phyloP scores from a whole-genome alignment of 2,329 filamentous ascomycete genomes.

The Clonostachys rosea region DNA sequence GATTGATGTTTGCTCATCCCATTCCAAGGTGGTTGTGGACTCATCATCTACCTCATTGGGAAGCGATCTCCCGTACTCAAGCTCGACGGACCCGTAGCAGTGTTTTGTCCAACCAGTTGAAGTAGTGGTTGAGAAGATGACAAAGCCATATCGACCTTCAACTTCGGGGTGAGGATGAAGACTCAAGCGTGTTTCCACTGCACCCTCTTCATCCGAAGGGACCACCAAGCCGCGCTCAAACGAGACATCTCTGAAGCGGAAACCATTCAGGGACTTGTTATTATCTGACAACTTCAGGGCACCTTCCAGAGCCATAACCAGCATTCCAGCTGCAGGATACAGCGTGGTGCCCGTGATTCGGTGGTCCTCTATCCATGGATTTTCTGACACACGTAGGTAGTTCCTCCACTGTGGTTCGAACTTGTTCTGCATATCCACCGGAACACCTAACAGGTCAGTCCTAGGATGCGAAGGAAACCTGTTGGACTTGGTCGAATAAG shows the following conservation, averaged over 20 bases:
- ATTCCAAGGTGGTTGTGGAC: not conserved
- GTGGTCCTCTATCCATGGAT: conserved; percentile 32
- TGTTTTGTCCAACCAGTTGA: conserved; percentile 8
- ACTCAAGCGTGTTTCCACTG: conserved; percentile 4
- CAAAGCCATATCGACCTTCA: conserved; percentile 4
- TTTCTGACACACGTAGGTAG: conserved; percentile 9
- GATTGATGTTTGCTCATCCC: not conserved
- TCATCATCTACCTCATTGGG: conserved; percentile 1
- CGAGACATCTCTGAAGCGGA: conserved; percentile 2
- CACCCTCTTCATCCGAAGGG: conserved; percentile 2
- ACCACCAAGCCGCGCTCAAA: conserved; percentile 5
- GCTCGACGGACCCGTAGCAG: conserved; percentile 9
- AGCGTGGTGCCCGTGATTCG: conserved; percentile 22
- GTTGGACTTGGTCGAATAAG: conserved; percentile 18
- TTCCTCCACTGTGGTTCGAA: conserved; percentile 15
- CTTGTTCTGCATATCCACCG: conserved; percentile 4
- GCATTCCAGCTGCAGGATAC: conserved; percentile 11
- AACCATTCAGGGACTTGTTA: not conserved
- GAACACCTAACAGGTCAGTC: conserved; percentile 27
- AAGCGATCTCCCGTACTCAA: conserved; percentile 5
- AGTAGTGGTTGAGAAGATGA: conserved; percentile 5
- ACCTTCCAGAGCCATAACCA: conserved; percentile 20
- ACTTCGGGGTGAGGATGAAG: conserved; percentile 1
- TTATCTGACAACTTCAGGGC: conserved; percentile 4
- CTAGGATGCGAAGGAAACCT: conserved; percentile 20